Conservation (phyloP, 2,329 filamentous ascomycete genomes). For the Ophiostoma himal-ulmi region DNA sequence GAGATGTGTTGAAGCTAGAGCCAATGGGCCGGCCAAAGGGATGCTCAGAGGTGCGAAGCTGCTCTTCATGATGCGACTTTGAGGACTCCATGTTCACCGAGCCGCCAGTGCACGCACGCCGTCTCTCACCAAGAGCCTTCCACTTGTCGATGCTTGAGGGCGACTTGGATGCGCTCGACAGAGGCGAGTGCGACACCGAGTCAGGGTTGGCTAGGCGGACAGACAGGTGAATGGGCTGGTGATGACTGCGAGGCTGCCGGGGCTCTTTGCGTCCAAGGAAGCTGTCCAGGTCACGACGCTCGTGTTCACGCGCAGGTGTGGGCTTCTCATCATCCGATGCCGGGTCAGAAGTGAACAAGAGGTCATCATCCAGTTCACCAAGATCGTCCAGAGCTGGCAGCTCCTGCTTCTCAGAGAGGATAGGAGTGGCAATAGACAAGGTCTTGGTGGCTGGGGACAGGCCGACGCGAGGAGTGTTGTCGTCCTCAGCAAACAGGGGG, state of each 20-base stretch:
- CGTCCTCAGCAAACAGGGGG: constrained; percentile 34
- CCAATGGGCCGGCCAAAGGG: constrained; percentile 34
- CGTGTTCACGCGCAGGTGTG: constrained; percentile 30
- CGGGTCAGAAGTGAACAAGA: constrained; percentile 67
- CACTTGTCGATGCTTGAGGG: constrained; percentile 70
- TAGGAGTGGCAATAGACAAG: constrained; percentile 36
- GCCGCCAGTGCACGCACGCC: constrained; percentile 58
- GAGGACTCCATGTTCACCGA: constrained; percentile 36
- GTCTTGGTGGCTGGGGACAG: constrained; percentile 40
- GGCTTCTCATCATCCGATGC: constrained; percentile 30
- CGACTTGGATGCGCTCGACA: constrained; percentile 38
- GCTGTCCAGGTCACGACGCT: constrained; percentile 27
- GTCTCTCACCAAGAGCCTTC: constrained; percentile 77
- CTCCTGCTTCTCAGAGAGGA: constrained; percentile 35
- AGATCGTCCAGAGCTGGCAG: constrained; percentile 48
- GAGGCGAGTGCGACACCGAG: constrained; percentile 15
- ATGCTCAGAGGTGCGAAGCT: constrained; percentile 42
- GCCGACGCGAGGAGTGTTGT: constrained; percentile 41
- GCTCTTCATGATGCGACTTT: constrained; percentile 45
- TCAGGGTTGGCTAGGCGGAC: constrained; percentile 52
- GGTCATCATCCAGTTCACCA: constrained; percentile 61
- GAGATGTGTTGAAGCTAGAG: constrained; percentile 33
- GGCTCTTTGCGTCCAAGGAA: constrained; percentile 29
- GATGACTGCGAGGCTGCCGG: constrained; percentile 23
- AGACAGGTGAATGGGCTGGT: constrained; percentile 41